phyloP scores from a whole-genome alignment of 257 asterid species.

The Solanum dulcamara region DNA sequence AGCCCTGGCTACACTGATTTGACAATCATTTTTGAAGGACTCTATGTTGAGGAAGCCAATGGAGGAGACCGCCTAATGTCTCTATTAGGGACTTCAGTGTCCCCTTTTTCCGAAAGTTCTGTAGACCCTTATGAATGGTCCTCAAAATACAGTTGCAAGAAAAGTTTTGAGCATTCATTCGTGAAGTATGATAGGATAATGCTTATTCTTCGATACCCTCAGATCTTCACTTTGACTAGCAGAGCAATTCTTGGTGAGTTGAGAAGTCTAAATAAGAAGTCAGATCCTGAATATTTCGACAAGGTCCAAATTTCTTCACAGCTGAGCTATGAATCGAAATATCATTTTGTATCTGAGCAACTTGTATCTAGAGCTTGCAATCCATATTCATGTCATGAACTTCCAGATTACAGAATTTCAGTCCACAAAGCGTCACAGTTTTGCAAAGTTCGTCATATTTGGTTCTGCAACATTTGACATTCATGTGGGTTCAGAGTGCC shows the following conservation, averaged over 20 bases:
- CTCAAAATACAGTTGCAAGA: not conserved
- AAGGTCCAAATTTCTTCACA: not conserved
- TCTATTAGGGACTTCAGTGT: not conserved
- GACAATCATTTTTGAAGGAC: not conserved
- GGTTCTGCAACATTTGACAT: not conserved
- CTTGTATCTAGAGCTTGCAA: not conserved
- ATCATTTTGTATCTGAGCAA: not conserved
- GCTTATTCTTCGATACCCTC: not conserved
- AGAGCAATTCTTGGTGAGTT: constrained; percentile 6
- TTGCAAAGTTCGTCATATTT: not conserved
- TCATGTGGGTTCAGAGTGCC: not conserved
- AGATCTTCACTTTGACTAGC: constrained; percentile 4
- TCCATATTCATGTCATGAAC: not conserved
- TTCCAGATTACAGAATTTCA: not conserved
- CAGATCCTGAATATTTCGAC: not conserved
- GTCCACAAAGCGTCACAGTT: not conserved
- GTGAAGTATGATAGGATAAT: not conserved
- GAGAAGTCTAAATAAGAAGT: not conserved
- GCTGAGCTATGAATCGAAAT: not conserved
- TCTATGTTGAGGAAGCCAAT: not conserved
- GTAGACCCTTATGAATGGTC: not conserved
- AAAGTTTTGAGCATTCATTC: not conserved
- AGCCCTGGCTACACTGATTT: constrained; percentile 2
- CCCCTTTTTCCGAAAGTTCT: not conserved
- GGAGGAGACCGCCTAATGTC: not conserved